Percentiles rank a stretch among this genome's conserved stretches.
Conservation (phyloP, 202 grass and related monocot species). For the Musa balbisiana region DNA sequence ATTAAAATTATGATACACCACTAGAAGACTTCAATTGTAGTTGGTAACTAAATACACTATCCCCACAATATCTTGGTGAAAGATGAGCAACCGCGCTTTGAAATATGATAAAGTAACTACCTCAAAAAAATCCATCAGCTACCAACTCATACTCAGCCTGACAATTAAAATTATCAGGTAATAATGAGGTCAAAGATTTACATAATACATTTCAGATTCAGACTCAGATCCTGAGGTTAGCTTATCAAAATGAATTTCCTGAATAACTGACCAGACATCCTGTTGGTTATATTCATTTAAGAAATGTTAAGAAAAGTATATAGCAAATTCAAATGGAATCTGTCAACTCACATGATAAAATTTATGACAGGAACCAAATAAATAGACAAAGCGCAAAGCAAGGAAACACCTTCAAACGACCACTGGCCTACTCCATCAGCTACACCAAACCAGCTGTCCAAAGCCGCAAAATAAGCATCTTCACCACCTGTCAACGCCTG, state of each 20-base stretch:
- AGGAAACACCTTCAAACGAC: slow-evolving; percentile 82
- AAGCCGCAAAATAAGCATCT: slow-evolving; percentile 80
- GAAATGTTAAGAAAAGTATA: not conserved
- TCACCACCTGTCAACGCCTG: slow-evolving; percentile 82
- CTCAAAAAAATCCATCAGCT: not conserved
- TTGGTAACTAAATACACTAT: not conserved
- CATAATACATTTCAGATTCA: not conserved
- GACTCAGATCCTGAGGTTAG: not conserved
- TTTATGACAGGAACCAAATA: not conserved
- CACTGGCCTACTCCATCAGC: slow-evolving; percentile 98
- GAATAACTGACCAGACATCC: not conserved
- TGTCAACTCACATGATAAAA: not conserved
- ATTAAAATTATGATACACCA: not conserved
- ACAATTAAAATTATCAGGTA: not conserved
- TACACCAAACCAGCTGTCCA: slow-evolving; percentile 80
- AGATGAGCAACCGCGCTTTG: not conserved
- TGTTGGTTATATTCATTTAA: not conserved
- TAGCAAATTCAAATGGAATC: not conserved
- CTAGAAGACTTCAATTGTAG: not conserved
- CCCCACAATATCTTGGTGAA: not conserved
- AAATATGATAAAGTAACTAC: not conserved
- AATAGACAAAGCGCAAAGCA: slow-evolving; percentile 12
- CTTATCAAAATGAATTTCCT: not conserved
- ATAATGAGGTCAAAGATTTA: not conserved
- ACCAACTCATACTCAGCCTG: not conserved